Evolutionary conservation across 352 stramenopile genomes (phyloP).

Genomic region (Phytophthora pinifolia): DNA sequence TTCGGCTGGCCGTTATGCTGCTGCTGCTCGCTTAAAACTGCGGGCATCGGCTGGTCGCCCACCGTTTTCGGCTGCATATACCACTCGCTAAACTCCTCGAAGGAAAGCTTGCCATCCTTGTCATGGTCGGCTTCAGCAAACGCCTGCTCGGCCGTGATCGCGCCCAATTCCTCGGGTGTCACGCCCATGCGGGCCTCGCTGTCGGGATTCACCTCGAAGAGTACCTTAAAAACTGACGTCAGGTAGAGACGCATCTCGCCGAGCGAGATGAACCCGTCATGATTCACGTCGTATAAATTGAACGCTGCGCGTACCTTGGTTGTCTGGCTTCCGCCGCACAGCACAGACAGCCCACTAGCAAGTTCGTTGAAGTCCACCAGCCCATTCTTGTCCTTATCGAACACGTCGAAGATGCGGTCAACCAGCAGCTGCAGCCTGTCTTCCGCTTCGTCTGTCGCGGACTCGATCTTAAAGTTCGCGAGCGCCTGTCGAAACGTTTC

Average conservation of each 20-base stretch:
- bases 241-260: slow-evolving; percentile 86
- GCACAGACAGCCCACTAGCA: slow-evolving; percentile 71
- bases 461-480: slow-evolving; percentile 46
- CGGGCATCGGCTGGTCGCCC: slow-evolving; percentile 18
- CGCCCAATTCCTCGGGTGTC: slow-evolving; percentile 65
- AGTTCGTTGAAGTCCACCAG: slow-evolving; percentile 84
- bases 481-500: slow-evolving; percentile 66
- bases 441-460: slow-evolving; percentile 12
- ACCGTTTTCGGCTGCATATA: slow-evolving; percentile 55
- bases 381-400: slow-evolving; percentile 82
- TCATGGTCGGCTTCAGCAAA: slow-evolving; percentile 82
- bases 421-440: slow-evolving; percentile 63
- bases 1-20: slow-evolving; percentile 28
- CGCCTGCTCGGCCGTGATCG: slow-evolving; percentile 77
- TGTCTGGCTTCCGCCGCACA: slow-evolving; percentile 64
- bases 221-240: slow-evolving; percentile 84
- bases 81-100: slow-evolving; percentile 84
- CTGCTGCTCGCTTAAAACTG: slow-evolving; percentile 22
- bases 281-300: slow-evolving; percentile 87
- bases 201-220: slow-evolving; percentile 82
- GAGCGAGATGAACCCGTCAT: slow-evolving; percentile 84
- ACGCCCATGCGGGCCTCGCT: slow-evolving; percentile 60
- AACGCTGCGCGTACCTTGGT: slow-evolving; percentile 87
- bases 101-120: slow-evolving; percentile 77
- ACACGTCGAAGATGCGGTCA: slow-evolving; percentile 79